Evolutionary conservation across 192 early-diverging fungal genomes (phyloP).

Genomic region (Dimargaris xerosporica): DNA sequence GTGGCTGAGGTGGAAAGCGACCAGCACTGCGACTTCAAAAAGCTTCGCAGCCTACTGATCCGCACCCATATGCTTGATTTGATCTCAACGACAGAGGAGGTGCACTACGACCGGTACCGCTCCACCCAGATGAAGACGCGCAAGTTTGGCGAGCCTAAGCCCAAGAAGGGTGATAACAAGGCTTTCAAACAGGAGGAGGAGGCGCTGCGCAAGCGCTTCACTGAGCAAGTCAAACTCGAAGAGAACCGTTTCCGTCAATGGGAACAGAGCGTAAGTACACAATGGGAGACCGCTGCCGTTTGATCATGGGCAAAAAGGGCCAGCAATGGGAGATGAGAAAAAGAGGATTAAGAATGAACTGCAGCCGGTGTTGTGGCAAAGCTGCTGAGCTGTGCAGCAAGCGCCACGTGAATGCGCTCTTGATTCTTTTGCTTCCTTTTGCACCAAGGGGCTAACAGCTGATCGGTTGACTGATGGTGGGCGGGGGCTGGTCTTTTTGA

Average conservation of each 20-base stretch:
- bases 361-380: no score
- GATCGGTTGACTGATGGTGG: no score
- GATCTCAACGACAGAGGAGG: conserved; percentile 82
- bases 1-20: conserved; percentile 99
- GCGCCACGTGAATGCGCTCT: no score
- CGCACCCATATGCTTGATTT: conserved; percentile 96
- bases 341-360: no score
- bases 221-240: conserved; percentile 93
- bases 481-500: no score
- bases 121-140: conserved; percentile 74
- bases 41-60: conserved; percentile 90
- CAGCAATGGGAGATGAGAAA: no score
- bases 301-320: no score
- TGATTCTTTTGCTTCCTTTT: no score
- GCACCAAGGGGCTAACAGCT: no score
- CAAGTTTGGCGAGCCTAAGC: conserved; percentile 74
- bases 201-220: conserved; percentile 84
- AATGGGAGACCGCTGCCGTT: no score
- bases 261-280: conserved; percentile 83
- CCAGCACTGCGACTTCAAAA: conserved; percentile 94
- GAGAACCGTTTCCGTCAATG: conserved; percentile 97
- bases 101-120: conserved; percentile 91
- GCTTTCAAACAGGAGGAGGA: conserved; percentile 99
- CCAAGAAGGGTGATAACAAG: conserved; percentile 64
- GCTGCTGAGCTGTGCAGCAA: no score